A percentile compares a stretch with the other conserved stretches of the same genome.
Conservation (phyloP, 495 filamentous ascomycete genomes). For the Pyrenula aspistea region DNA sequence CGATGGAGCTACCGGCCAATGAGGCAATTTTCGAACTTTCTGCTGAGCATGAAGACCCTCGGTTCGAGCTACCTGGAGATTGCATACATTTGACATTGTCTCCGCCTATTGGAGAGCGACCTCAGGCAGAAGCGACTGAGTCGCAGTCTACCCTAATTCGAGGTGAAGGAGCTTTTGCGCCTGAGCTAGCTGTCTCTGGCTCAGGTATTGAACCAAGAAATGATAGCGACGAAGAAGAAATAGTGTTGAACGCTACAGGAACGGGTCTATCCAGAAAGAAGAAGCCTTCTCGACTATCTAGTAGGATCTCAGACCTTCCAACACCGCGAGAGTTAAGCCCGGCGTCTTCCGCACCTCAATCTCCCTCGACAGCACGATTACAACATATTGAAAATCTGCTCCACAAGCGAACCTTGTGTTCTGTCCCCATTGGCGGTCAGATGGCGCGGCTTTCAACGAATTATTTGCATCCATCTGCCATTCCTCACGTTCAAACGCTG, state of each 20-base stretch:
- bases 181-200: slow-evolving; percentile 21
- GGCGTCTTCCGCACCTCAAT: neutral
- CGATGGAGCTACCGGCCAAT: slow-evolving; percentile 27
- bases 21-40: slow-evolving; percentile 36
- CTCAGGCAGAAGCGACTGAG: slow-evolving; percentile 16
- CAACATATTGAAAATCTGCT: slow-evolving; percentile 7
- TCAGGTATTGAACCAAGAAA: neutral
- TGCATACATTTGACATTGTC: slow-evolving; percentile 15
- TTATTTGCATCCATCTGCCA: slow-evolving; percentile 43
- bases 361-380: neutral
- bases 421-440: slow-evolving; percentile 5
- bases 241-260: slow-evolving; percentile 7
- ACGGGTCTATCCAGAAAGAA: neutral
- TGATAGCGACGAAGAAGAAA: slow-evolving; percentile 1
- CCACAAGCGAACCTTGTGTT: slow-evolving; percentile 4
- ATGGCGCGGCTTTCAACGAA: slow-evolving; percentile 13
- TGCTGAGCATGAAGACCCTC: slow-evolving; percentile 12
- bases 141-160: slow-evolving; percentile 11
- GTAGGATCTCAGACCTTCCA: neutral
- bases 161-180: slow-evolving; percentile 33
- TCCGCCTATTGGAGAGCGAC: slow-evolving; percentile 3
- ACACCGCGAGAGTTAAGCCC: neutral
- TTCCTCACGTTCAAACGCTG: slow-evolving; percentile 43
- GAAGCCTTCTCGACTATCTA: neutral
- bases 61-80: slow-evolving; percentile 30